These are phyloP conservation scores for Fraxinus floribunda DNA, from an alignment of 305 asterid genomes.

Conservation along the genomic window DNA sequence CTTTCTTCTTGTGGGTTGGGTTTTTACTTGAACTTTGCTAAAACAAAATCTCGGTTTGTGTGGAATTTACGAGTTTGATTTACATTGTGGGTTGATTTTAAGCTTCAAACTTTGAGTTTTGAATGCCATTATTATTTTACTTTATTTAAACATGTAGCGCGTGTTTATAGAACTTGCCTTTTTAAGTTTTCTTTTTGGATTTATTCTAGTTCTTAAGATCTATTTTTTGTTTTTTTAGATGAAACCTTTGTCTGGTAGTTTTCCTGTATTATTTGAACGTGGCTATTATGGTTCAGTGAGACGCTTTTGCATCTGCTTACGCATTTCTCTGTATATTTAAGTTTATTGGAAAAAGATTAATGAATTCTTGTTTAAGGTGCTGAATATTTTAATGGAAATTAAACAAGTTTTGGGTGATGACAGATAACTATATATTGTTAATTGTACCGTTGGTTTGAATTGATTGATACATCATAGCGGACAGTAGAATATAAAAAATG, in stretches of 20 bases:
- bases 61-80: slow-evolving; percentile 9
- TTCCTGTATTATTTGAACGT: not conserved
- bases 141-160: not conserved
- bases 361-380: slow-evolving; percentile 12
- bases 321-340: not conserved
- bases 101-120: slow-evolving; percentile 12
- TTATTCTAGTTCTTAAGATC: slow-evolving; percentile 26
- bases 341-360: not conserved
- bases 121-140: not conserved
- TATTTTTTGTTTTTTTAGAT: not conserved
- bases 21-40: not conserved
- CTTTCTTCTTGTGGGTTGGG: not conserved
- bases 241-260: slow-evolving; percentile 20
- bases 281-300: slow-evolving; percentile 23
- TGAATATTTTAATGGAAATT: not conserved
- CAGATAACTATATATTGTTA: not conserved
- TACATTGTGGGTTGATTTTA: slow-evolving; percentile 23
- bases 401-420: not conserved
- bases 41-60: not conserved
- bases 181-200: not conserved
- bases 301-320: slow-evolving; percentile 20
- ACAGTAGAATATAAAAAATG: slow-evolving; percentile 17
- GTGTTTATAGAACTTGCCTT: not conserved
- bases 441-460: not conserved
- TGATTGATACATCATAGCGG: slow-evolving; percentile 14